Evolutionary conservation across 305 asterid genomes (phyloP), one percentile per base, ranked within the genome.

Genomic region (Fraxinus sp.): DNA sequence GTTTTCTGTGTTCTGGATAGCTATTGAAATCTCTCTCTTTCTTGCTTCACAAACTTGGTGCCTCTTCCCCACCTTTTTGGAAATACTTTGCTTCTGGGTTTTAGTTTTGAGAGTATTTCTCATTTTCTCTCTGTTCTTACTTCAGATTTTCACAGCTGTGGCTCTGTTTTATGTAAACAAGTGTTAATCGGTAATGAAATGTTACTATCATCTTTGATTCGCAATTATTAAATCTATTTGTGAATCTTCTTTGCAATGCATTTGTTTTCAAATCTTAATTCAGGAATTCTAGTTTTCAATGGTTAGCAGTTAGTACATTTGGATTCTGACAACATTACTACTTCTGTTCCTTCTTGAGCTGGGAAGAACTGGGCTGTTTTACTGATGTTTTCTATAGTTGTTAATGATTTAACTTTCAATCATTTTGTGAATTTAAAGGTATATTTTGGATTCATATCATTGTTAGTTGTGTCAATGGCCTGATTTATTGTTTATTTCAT

Each of bases 1-100:
- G 82, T 55, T 87, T 86, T 88, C 85, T 82, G 87, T 86, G 89
- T 74, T 78, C 85, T 78, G 83, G 49, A 66, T 81, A 84, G 86
- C 86, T 70, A 20, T 78, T 59, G 77, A 83, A 77, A 62, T 83
- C 71, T 41, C 46, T 81, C 55, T 79, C 52, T 41, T 73, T 81
- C 16, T 11, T 73, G 62, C 39, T 83, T 46, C 80, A 78, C 68
- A 78, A 32, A 71, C 78, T 33, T 72, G 72, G 82, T 82, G 76
- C 78, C 26, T 14, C 79, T 72, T 75, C 78, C 73, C 26, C 75
- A 43, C 73, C 24, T 32, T 62, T 78, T 33, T 64, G 24, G 64
- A 79, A 30, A 32, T 24, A 74, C 52, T 81, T 85, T 52, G 84
- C 85, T 85, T 78, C 83, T 32, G 81, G 20, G 20, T 82, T 81